Base-by-base conservation (phyloP, 352 stramenopile species). In the Phytophthora uliginosa region DNA sequence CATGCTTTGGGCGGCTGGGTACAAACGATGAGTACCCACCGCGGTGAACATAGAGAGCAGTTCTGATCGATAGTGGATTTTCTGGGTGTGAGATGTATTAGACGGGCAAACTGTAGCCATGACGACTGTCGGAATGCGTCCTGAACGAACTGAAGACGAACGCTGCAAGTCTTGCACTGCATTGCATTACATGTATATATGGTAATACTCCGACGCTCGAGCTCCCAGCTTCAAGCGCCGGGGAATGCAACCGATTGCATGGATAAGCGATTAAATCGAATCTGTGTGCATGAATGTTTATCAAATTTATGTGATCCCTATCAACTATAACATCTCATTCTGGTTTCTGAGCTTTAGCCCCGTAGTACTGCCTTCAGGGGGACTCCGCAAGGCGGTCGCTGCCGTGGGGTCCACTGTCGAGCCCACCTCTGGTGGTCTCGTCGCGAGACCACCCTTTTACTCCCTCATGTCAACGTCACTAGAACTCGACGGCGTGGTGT, bases 41-140 rank as follows among this genome's bases (percentile, higher is more conserved):
- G 47, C 51, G 38, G 34, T 62, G 26, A 55, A 70, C 63, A 71
- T 66, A 71, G 55, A 69, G 59, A 54, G 38, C 13, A 50, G 26
- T 51, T 70, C 59, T 69, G 66, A 70, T 70, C 33, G 67, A 60
- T 58, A 71, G 38, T 67, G 61, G 68, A 75, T 75, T 71, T 75
- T 66, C 51, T 31, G 22, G 36, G 12, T 22, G 13, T 50, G 28
- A 28, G 38, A 58, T 61, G 38, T 59, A 57, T 63, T 71, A 75
- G 66, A 60, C 53, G 3, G 34, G 12, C 45, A 63, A 53, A 20
- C 15, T 71, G 68, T 55, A 75, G 63, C 63, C 50, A 72, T 66
- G 47, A 47, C 53, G 59, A 71, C 67, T 70, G 59, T 48, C 34
- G 60, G 31, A 65, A 69, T 36, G 12, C 45, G 59, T 34, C 24